A percentile compares a stretch with the other conserved stretches of the same genome.
These are phyloP conservation scores for Litchi chinensis DNA, from an alignment of 345 rosid species.

Conservation along the genomic window DNA sequence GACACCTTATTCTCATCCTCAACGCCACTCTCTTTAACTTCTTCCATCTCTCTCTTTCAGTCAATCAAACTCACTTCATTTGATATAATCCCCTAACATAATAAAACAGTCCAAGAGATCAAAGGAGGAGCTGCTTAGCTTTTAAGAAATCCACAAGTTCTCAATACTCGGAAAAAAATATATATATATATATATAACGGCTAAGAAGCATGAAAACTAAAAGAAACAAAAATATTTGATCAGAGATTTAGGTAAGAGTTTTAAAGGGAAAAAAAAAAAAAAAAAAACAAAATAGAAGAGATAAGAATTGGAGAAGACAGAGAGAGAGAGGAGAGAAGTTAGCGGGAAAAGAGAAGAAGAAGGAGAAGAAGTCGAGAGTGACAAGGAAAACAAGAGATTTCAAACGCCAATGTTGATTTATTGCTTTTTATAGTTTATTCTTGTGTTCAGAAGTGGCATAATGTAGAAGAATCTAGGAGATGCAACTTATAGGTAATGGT, in stretches of 20 bases:
- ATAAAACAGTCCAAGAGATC: background rate
- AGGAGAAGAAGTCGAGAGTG: background rate
- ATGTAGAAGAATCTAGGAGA: background rate
- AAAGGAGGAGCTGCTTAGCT: background rate
- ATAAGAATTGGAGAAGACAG: background rate
- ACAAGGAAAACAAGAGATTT: background rate
- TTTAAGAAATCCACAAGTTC: background rate
- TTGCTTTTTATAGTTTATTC: background rate
- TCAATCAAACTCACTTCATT: no score
- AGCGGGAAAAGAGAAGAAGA: conserved; percentile 11
- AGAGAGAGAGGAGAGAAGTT: background rate
- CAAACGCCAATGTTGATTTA: background rate
- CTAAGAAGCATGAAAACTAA: background rate
- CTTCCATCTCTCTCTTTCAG: conserved; percentile 15
- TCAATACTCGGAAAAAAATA: no score
- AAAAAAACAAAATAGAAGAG: background rate
- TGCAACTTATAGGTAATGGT: no score
- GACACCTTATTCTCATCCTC: background rate
- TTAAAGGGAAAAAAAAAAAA: background rate
- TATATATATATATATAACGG: background rate
- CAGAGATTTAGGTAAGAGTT: background rate
- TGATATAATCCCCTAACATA: no score
- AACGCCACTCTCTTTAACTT: conserved; percentile 2
- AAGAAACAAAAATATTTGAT: background rate
- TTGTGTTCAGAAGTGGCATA: no score